Evolutionary conservation across 148 eudicot species (phyloP), one percentile per base, ranked within the genome.

Genomic region (Rhododendron henanense): DNA sequence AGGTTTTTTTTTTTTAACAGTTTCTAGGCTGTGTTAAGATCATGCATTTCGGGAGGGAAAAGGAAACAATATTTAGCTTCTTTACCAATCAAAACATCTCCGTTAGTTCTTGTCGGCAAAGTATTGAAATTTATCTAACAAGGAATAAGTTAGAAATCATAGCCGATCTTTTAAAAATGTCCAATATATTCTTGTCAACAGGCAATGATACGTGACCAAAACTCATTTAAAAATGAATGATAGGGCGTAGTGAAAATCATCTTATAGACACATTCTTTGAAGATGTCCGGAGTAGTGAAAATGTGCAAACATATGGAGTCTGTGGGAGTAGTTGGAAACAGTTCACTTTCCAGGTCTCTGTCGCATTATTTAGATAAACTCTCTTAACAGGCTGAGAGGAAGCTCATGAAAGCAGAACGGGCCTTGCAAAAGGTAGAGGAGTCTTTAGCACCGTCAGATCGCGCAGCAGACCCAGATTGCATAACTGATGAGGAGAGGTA

Each of bases 401-500:
- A 92, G 90, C 78, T 96, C 88, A 82, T 84, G 88, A 96, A 90
- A 91, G 99, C 96, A 10, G 97, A 92, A 85, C 74, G 86, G 18
- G 88, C 92, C 82, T 89, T 95, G 85, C 88, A 91, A 78, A 96
- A 95, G 90, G 98, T 95, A 28, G 99, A 96, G 85, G 91, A 85
- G 81, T 90, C 91, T 87, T 90, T 96, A 81, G 89, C 87, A 86
- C 99, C 98, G 19, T 90, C 91, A 65, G 94, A 93, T 79, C 91
- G 89, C 41, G 87, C 88, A 71, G 88, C 91, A 76, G 99, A 96
- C 87, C 96, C 93, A 6, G 91, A 90, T 75, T 93, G 98, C 89
- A 93, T 96, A 50, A 85, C 95, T 41, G 98, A 96, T 83, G 99
- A 96, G 87, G 99, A 96, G 91, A 92, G 99, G 89, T 96, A 91